These are phyloP conservation scores for Pestalotiopsis sp. DNA, from an alignment of 2,329 filamentous ascomycete genomes.

Conservation along the genomic window DNA sequence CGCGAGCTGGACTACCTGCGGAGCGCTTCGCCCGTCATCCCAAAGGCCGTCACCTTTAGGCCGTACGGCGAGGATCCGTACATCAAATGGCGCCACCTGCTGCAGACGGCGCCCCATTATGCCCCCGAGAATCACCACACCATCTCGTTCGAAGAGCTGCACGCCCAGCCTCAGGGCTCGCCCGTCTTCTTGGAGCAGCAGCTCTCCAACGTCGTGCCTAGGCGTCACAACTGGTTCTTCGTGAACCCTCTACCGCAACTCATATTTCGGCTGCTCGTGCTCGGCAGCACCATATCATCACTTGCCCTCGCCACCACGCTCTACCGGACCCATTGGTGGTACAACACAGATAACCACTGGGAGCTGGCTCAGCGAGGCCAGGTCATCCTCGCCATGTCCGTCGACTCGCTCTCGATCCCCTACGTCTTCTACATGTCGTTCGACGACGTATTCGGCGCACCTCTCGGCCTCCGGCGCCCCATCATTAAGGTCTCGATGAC, in stretches of 20 bases:
- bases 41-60: slow-evolving; percentile 45
- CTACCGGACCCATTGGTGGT: slow-evolving; percentile 44
- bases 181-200: neutral
- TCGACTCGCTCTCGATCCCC: slow-evolving; percentile 85
- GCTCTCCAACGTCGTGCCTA: neutral
- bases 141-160: slow-evolving; percentile 36
- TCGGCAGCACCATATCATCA: slow-evolving; percentile 15
- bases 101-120: slow-evolving; percentile 55
- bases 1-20: slow-evolving; percentile 63
- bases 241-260: slow-evolving; percentile 2
- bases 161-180: slow-evolving; percentile 19
- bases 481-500: slow-evolving; percentile 87
- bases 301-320: slow-evolving; percentile 79
- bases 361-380: slow-evolving; percentile 65
- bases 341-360: slow-evolving; percentile 41
- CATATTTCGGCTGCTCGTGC: slow-evolving; percentile 10
- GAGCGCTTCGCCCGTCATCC: slow-evolving; percentile 60
- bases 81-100: slow-evolving; percentile 53
- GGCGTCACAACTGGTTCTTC: slow-evolving; percentile 2
- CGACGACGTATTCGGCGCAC: slow-evolving; percentile 95
- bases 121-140: slow-evolving; percentile 35
- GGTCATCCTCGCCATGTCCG: slow-evolving; percentile 83
- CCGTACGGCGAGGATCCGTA: slow-evolving; percentile 41
- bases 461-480: slow-evolving; percentile 81
- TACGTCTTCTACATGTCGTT: slow-evolving; percentile 94